These are phyloP conservation scores for Mycena latifolia DNA, from an alignment of 768 basidiomycete species.

Conservation along the genomic window DNA sequence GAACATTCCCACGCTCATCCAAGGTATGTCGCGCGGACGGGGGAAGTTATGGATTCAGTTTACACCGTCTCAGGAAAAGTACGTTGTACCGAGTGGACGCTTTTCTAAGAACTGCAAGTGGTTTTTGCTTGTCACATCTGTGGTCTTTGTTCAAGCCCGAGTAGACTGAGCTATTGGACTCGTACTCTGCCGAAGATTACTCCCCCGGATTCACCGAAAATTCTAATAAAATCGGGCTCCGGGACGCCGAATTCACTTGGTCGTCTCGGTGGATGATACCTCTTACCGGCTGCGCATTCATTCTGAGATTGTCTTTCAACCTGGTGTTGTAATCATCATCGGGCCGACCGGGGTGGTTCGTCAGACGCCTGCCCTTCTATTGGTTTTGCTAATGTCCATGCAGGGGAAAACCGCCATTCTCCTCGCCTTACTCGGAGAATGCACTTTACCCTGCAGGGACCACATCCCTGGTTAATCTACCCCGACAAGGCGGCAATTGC, in stretches of 20 bases:
- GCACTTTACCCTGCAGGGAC: slow-evolving; percentile 53
- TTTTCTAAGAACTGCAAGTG: slow-evolving; percentile 54
- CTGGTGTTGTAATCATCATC: slow-evolving; percentile 55
- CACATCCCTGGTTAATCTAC: slow-evolving; percentile 63
- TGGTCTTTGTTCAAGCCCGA: background rate
- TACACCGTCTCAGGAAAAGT: slow-evolving; percentile 44
- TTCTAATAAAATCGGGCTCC: slow-evolving; percentile 48
- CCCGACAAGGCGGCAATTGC: slow-evolving; percentile 67
- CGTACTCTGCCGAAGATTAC: slow-evolving; percentile 30
- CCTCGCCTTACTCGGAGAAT: slow-evolving; percentile 63
- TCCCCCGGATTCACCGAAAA: background rate
- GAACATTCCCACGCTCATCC: slow-evolving; percentile 43
- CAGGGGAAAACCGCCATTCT: slow-evolving; percentile 60
- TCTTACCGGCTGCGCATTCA: slow-evolving; percentile 49
- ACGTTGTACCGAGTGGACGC: slow-evolving; percentile 60
- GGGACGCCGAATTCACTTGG: slow-evolving; percentile 57
- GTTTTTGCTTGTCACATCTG: background rate
- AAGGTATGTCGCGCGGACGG: slow-evolving; percentile 28
- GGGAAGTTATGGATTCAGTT: too few relatives aligned
- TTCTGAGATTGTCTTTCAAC: slow-evolving; percentile 57
- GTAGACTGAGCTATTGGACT: slow-evolving; percentile 51
- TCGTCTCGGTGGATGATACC: slow-evolving; percentile 41
- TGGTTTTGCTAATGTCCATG: background rate
- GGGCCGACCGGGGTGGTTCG: slow-evolving; percentile 52
- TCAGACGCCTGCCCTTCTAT: background rate